phyloP scores from a whole-genome alignment of 495 filamentous ascomycete genomes.

The Aspergillus conjunctus region DNA sequence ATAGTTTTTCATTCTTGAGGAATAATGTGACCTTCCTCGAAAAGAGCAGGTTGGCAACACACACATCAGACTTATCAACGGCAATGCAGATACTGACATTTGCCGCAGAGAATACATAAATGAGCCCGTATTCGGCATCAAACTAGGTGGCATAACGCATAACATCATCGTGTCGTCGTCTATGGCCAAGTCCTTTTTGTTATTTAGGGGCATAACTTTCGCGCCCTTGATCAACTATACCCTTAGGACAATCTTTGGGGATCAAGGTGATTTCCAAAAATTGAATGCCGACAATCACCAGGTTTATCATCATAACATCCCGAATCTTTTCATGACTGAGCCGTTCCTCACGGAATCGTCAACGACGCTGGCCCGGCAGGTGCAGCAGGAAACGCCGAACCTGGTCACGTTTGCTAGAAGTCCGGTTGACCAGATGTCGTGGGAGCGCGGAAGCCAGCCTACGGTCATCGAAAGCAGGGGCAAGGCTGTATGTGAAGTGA shows the following conservation, averaged over 20 bases:
- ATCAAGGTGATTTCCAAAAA: conserved; percentile 35
- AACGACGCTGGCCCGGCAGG: conserved; percentile 29
- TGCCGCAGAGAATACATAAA: conserved; percentile 37
- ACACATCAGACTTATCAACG: conserved; percentile 1
- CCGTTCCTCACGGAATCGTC: conserved; percentile 45
- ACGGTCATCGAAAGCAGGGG: conserved; percentile 34
- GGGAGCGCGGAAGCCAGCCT: conserved; percentile 57
- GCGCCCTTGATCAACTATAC: conserved; percentile 41
- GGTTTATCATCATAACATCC: conserved; percentile 38
- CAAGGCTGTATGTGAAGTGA: conserved; percentile 47
- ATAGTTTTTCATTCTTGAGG: conserved; percentile 51
- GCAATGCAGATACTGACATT: conserved; percentile 22
- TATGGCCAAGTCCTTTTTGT: conserved; percentile 48
- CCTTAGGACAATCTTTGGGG: conserved; percentile 55
- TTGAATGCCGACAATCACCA: conserved; percentile 36
- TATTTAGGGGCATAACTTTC: conserved; percentile 36
- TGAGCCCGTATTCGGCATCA: conserved; percentile 55
- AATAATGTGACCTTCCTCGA: conserved; percentile 46
- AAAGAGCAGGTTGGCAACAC: conserved; percentile 42
- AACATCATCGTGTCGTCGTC: conserved; percentile 54
- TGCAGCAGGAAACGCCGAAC: conserved; percentile 49
- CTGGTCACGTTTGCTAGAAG: conserved; percentile 62
- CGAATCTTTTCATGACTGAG: conserved; percentile 46
- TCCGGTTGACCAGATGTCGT: conserved; percentile 59
- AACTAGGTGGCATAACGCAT: conserved; percentile 50